Base-by-base conservation (phyloP, 2,329 filamentous ascomycete genomes). In the Clarireedia homoeocarpa region DNA sequence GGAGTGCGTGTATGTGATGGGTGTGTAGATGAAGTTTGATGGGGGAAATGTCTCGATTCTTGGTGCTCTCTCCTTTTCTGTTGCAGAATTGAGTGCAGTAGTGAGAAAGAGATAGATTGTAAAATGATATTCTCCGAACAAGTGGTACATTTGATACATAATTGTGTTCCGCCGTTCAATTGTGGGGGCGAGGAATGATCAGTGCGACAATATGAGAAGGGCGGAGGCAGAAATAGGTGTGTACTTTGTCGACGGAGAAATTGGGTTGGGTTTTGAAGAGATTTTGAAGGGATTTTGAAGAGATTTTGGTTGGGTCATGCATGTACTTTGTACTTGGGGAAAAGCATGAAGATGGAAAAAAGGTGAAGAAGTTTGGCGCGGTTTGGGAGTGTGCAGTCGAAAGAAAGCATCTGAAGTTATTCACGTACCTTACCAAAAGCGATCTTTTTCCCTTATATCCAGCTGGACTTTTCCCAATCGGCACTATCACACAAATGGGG, bases 81-180 rank as follows among this genome's bases (percentile, higher is more conserved):
- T 49, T 55, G 52, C 38, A 55, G 52, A 55, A 40, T 17, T 12
- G 12, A 9, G 6, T 55, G 46, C 46, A 55, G 46, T 55, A 55
- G 52, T 44, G 36, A 42, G 45, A 34, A 49, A 26, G 36, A 36
- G 26, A 17, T 49, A 26, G 15, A 50, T 36, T 50, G 52, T 53
- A 42, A 45, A 44, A 55, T 55, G 7, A 42, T 50, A 42, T 20
- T n/a, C 39, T 42, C 20, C 15, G 39, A 34, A 12, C 10, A 7
- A 34, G 30, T 34, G 30, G 30, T 34, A 34, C 30, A 34, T n/a
- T 20, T 20, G 39, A 20, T 42, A 42, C 39, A 42, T 42, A 14
- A 42, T 42, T 42, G 39, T 42, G 39, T 42, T 42, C 39, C 39
- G 39, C 39, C 39, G 39, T 42, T 42, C 39, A 42, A 42, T 7